These are phyloP conservation scores for Starmerella geochares DNA, from an alignment of 805 yeast species.

Conservation along the genomic window DNA sequence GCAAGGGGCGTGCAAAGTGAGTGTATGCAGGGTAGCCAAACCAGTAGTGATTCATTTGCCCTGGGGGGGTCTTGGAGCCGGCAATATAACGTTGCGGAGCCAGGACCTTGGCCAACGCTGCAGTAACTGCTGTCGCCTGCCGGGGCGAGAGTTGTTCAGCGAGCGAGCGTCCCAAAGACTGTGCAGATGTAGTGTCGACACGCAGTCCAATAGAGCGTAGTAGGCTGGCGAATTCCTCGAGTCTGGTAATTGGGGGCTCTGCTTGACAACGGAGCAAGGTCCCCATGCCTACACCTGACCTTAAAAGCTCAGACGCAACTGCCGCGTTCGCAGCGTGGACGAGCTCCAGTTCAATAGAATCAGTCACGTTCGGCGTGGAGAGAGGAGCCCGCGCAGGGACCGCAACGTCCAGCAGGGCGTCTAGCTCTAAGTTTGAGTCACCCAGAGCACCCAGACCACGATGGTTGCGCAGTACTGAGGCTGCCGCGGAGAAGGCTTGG, in stretches of 20 bases:
- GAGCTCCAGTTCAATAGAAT: constrained; percentile 60
- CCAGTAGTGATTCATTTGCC: constrained; percentile 66
- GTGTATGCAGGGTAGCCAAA: constrained; percentile 78
- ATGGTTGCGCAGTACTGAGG: constrained; percentile 12
- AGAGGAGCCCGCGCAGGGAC: constrained; percentile 20
- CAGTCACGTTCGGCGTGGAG: constrained; percentile 28
- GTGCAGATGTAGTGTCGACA: constrained; percentile 64
- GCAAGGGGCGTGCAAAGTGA: constrained; percentile 84
- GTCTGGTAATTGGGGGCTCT: constrained; percentile 68
- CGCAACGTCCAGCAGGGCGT: constrained; percentile 17
- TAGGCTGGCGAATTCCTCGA: constrained; percentile 67
- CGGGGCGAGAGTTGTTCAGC: constrained; percentile 51
- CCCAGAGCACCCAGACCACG: constrained; percentile 18
- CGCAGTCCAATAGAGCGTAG: constrained; percentile 44
- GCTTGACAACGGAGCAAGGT: constrained; percentile 83
- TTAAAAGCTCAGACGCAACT: constrained; percentile 66
- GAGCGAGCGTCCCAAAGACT: constrained; percentile 61
- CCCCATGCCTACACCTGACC: constrained; percentile 52
- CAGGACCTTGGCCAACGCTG: constrained; percentile 70
- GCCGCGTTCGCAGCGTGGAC: constrained; percentile 72
- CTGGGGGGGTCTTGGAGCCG: constrained; percentile 79
- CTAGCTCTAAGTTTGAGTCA: constrained; percentile 12
- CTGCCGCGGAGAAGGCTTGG: constrained; percentile 8
- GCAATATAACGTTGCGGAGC: constrained; percentile 76
- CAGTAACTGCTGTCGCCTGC: constrained; percentile 63